Conservation (phyloP, 805 yeast genomes). For the Lipomyces sp. region DNA sequence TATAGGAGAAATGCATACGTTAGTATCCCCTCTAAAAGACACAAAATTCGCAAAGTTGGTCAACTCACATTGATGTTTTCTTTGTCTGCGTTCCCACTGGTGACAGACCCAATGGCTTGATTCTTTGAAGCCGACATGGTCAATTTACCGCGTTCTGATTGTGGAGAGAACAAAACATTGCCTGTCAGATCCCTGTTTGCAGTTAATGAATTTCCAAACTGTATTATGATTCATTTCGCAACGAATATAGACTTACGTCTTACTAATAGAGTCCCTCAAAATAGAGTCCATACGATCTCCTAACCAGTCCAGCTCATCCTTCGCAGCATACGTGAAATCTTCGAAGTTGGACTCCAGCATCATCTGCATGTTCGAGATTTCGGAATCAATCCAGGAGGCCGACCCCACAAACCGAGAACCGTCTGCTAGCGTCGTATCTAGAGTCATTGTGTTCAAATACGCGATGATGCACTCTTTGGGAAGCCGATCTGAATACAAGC, state of each 20-base stretch:
- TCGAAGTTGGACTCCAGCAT: slow-evolving; percentile 10
- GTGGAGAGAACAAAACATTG: neutral
- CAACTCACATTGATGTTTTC: slow-evolving; percentile 5
- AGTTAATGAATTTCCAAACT: neutral
- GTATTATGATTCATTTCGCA: neutral
- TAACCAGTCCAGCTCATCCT: slow-evolving; percentile 37
- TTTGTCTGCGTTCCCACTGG: slow-evolving; percentile 6
- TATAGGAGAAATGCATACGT: neutral
- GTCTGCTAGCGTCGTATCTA: neutral
- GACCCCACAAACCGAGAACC: slow-evolving; percentile 17
- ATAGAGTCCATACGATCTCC: slow-evolving; percentile 26
- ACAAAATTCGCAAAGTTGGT: neutral
- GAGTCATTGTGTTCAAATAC: neutral
- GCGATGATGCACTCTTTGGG: neutral
- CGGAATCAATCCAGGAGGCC: slow-evolving; percentile 27
- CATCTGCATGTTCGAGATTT: slow-evolving; percentile 23
- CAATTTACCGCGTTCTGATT: neutral
- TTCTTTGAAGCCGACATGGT: slow-evolving; percentile 4
- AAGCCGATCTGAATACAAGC: neutral
- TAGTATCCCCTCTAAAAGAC: neutral
- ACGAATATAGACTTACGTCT: neutral
- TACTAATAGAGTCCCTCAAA: neutral
- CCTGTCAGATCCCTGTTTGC: neutral
- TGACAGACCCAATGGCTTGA: neutral
- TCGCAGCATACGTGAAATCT: slow-evolving; percentile 36